Base-by-base conservation (phyloP, 148 eudicot species). In the Silene uniflora region DNA sequence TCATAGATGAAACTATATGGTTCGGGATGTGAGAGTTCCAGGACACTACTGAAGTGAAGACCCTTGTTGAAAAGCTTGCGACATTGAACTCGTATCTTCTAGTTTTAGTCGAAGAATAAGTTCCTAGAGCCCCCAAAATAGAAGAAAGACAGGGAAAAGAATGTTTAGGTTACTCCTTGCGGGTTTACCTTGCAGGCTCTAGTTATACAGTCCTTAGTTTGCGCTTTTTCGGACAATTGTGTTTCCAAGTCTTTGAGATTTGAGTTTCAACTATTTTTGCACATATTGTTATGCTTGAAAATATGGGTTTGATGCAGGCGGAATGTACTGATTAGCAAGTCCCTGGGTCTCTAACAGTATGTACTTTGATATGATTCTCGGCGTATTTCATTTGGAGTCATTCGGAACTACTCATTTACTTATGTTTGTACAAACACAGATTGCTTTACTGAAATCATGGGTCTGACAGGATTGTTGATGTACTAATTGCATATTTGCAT, bases 1-100 rank as follows among this genome's bases (percentile, higher is more conserved):
- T 47, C 29, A 70, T 70, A 25, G 84, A 82, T 75, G 58, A 80
- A 12, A 56, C 77, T n/a, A 32, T 19, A 46, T 67, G 70, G 70
- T 67, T 39, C 49, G 49, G 8, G 70, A 39, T 17, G 52, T 35
- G 18, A 10, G 4, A 16, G 0, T 10, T 27, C 39, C 42, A 64
- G 39, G 7, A 27, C 25, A 64, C 42, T 64, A 12, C 44, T 64
- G 44, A 64, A 64, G 61, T 58, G 62, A 58, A 58, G 44, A 64
- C 68, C 42, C 42, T 18, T 35, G 23, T 67, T 7, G 22, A 14
- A 66, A 66, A 35, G 35, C 6, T 2, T 29, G 46, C 14, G n/a
- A 64, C 19, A 35, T 67, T 35, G 70, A 18, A 67, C 70, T 35
- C 22, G 27, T 67, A 67, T 64, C 70, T 67, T 39, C 49, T 67